A percentile compares a stretch with the other conserved stretches of the same genome.
phyloP scores from a whole-genome alignment of 2,329 filamentous ascomycete genomes.

The Penicillium polonicum region DNA sequence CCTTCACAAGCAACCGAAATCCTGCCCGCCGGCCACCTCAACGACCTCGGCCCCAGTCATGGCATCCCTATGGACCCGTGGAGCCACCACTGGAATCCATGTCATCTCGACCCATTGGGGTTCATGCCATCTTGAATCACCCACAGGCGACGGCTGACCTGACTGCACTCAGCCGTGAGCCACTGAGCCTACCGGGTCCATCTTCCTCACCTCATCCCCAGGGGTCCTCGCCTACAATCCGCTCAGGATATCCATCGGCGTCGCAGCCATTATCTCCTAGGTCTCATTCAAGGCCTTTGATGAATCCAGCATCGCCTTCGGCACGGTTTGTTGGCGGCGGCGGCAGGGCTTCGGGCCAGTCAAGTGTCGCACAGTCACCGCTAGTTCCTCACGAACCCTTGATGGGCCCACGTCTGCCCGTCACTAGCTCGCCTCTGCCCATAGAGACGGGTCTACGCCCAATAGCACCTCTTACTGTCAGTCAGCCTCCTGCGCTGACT shows the following conservation, averaged over 20 bases:
- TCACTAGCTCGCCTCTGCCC: slow-evolving; percentile 28
- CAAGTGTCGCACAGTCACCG: slow-evolving; percentile 37
- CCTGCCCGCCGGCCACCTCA: slow-evolving; percentile 27
- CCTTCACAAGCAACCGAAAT: slow-evolving; percentile 11
- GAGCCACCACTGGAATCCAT: slow-evolving; percentile 35
- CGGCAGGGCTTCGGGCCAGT: slow-evolving; percentile 31
- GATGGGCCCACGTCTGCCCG: slow-evolving; percentile 28
- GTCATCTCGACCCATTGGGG: slow-evolving; percentile 37
- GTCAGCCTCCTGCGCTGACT: slow-evolving; percentile 15
- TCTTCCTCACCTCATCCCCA: slow-evolving; percentile 28
- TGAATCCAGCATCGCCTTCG: slow-evolving; percentile 40
- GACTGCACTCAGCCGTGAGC: slow-evolving; percentile 23
- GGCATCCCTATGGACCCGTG: slow-evolving; percentile 38
- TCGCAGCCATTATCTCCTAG: slow-evolving; percentile 37
- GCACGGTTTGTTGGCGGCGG: slow-evolving; percentile 32
- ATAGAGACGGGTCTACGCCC: slow-evolving; percentile 26
- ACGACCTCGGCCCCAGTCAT: slow-evolving; percentile 34
- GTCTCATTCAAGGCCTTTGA: slow-evolving; percentile 30
- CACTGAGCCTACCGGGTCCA: slow-evolving; percentile 22
- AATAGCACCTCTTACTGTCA: slow-evolving; percentile 19
- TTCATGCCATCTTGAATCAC: slow-evolving; percentile 45
- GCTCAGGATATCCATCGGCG: slow-evolving; percentile 26
- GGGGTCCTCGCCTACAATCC: slow-evolving; percentile 31
- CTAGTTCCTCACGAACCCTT: slow-evolving; percentile 34
- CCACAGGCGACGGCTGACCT: slow-evolving; percentile 26